Base-by-base conservation (phyloP, 495 filamentous ascomycete species). In the Annulohypoxylon moriforme region DNA sequence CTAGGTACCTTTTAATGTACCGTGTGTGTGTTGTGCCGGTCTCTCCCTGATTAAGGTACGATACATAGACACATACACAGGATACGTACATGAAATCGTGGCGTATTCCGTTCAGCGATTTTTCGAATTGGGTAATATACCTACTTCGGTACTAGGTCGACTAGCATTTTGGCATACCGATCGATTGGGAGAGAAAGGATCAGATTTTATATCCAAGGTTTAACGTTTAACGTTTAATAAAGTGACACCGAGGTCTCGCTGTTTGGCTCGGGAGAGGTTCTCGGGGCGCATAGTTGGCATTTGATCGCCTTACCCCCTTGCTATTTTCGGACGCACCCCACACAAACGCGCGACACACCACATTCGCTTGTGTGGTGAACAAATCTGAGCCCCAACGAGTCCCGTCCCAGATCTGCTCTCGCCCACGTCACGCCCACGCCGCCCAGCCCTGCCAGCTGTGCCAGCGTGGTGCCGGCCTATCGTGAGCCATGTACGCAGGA, bases 401-500 rank as follows among this genome's bases (percentile, higher is more conserved):
- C 69, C 72, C 65, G 71, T 77, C 71, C 73, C 70, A 76, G 73
- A 78, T 76, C 74, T 76, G 74, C 71, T 71, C 76, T 70, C 74
- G 63, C 74, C 74, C 71, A 69, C 68, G 65, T 70, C 64, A 71
- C 63, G 73, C 73, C 64, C 73, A 69, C 74, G 71, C 67, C 52
- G 75, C 73, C 76, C 74, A 78, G 76, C 76, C 76, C 76, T 76
- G 74, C 73, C 74, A 74, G 76, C 76, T 78, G 76, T 73, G 60
- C 71, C 62, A 74, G 74, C 71, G 70, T 71, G 61, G 73, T 74
- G 68, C 67, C 64, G 74, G 73, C 73, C 73, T 76, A 75, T 75
- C 75, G 70, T 74, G 74, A 81, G 80, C 78, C 81, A 85, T 85
- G 84, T 85, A 85, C 76, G 78, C 79, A 67, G 72, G 79, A 72